Conservation (phyloP, 768 basidiomycete species). For the Tulasnella sp. region DNA sequence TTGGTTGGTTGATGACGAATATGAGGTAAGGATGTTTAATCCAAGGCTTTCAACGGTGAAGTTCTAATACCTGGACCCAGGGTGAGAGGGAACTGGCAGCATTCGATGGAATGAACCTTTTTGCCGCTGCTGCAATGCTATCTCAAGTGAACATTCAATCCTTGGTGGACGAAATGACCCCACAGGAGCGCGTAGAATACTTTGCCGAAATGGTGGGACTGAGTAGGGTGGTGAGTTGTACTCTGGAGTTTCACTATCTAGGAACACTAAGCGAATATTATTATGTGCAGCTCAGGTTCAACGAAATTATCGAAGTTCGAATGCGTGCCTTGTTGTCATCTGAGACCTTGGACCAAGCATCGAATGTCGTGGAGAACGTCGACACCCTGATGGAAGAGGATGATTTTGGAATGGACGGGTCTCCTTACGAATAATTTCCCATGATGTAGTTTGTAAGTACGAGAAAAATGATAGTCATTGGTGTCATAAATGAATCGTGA, state of each 20-base stretch:
- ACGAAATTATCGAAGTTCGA: neutral
- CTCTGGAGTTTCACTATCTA: neutral
- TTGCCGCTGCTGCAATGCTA: constrained; percentile 53
- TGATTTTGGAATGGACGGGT: too few relatives aligned
- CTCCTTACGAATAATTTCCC: too few relatives aligned
- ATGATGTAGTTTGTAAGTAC: too few relatives aligned
- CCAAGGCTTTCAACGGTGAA: neutral
- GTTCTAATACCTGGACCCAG: constrained; percentile 27
- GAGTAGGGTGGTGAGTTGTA: constrained; percentile 39
- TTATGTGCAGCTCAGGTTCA: neutral
- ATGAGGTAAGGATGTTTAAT: constrained; percentile 32
- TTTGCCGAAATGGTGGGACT: constrained; percentile 39
- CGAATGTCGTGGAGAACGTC: too few relatives aligned
- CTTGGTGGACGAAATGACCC: constrained; percentile 36
- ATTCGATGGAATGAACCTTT: constrained; percentile 52
- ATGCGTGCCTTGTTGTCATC: neutral
- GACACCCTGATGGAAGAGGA: too few relatives aligned
- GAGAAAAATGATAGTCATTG: too few relatives aligned
- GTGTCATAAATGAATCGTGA: too few relatives aligned
- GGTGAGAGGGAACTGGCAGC: constrained; percentile 46
- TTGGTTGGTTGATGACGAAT: constrained; percentile 48
- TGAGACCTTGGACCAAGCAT: too few relatives aligned
- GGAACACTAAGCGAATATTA: neutral
- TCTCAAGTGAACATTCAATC: constrained; percentile 40
- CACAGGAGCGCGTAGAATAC: constrained; percentile 35